Evolutionary conservation across 805 yeast genomes (phyloP).

Genomic region (Yarrowia sp.): DNA sequence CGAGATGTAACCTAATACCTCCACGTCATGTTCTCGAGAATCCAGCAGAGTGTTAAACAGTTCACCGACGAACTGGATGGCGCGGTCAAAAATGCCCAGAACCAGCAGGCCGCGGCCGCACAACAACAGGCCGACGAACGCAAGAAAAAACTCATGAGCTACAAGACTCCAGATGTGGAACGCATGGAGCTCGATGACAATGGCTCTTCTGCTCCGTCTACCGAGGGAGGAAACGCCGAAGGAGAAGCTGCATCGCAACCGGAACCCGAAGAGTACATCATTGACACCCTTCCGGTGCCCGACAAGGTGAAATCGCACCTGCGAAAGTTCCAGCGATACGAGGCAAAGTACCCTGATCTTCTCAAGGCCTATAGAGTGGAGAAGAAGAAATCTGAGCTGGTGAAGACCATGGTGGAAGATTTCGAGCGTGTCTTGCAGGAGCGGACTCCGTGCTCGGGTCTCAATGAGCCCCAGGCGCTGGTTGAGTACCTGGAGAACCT

Average conservation of each 20-base stretch:
- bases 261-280: conserved; percentile 14
- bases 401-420: conserved; percentile 49
- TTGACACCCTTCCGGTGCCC: conserved; percentile 34
- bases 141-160: conserved; percentile 42
- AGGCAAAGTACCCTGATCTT: conserved; percentile 84
- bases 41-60: conserved; percentile 69
- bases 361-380: conserved; percentile 86
- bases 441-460: conserved; percentile 77
- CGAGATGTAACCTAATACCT: conserved; percentile 31
- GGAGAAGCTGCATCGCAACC: conserved; percentile 14
- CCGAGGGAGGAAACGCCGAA: conserved; percentile 4
- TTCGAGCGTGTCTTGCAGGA: conserved; percentile 79
- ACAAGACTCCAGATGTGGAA: conserved; percentile 44
- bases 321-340: conserved; percentile 82
- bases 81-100: conserved; percentile 46
- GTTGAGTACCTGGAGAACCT: conserved; percentile 73
- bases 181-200: conserved; percentile 41
- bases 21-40: conserved; percentile 59
- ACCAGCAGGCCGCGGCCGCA: conserved; percentile 38
- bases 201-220: conserved; percentile 5
- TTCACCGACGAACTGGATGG: conserved; percentile 66
- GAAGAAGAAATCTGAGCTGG: conserved; percentile 67
- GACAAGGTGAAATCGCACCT: conserved; percentile 60
- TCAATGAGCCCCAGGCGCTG: conserved; percentile 73
- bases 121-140: conserved; percentile 39